Conservation (phyloP, 352 stramenopile genomes). For the Globisporangium canariense region DNA sequence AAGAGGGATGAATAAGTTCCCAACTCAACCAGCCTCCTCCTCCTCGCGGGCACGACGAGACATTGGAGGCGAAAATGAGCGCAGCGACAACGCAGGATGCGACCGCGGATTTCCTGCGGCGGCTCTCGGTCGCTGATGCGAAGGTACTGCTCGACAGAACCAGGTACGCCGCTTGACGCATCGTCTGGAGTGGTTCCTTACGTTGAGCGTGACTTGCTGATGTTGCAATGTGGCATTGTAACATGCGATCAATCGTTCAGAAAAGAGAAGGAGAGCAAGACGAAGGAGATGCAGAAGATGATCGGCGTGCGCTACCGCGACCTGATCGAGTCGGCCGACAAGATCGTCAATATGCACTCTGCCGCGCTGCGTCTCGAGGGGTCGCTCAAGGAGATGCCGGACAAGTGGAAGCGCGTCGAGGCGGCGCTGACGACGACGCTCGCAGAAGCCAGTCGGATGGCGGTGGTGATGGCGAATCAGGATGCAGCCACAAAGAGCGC, state of each 20-base stretch:
- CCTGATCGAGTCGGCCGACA: conserved; percentile 91
- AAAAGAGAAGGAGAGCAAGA: conserved; percentile 85
- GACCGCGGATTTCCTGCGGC: conserved; percentile 62
- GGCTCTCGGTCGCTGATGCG: conserved; percentile 76
- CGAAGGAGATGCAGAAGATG: conserved; percentile 92
- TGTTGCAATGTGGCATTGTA: background rate
- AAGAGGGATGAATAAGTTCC: no score
- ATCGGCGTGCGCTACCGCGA: conserved; percentile 91
- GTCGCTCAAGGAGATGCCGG: conserved; percentile 81
- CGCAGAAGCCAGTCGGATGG: conserved; percentile 19
- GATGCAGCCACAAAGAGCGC: background rate
- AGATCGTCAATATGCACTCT: conserved; percentile 92
- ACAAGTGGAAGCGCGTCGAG: conserved; percentile 76
- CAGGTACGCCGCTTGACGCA: conserved; percentile 26
- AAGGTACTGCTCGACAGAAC: conserved; percentile 80
- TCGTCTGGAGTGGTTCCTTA: background rate
- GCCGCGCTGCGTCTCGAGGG: conserved; percentile 73
- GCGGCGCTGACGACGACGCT: conserved; percentile 31
- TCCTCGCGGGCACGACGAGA: no score
- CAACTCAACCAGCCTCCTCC: no score
- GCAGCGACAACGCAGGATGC: background rate
- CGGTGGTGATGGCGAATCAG: conserved; percentile 14
- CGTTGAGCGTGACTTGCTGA: background rate
- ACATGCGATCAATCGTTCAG: conserved; percentile 19
- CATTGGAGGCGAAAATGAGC: conserved; percentile 4